Evolutionary conservation across 495 filamentous ascomycete genomes (phyloP).

Genomic region (Neurospora hispaniola): DNA sequence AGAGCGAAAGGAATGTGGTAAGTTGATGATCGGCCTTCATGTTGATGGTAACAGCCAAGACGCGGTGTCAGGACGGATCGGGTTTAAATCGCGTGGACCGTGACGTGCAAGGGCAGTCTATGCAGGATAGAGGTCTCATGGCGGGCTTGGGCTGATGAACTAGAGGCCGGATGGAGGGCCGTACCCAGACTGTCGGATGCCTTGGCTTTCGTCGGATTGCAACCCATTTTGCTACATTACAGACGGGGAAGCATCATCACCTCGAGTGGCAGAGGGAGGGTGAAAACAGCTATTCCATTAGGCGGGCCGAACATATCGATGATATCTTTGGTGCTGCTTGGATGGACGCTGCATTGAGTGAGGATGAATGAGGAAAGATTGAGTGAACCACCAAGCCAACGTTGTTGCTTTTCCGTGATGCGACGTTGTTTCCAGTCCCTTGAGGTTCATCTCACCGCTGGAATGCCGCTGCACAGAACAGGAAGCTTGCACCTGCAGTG

Average conservation of each 20-base stretch:
- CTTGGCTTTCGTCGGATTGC: neutral
- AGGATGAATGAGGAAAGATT: neutral
- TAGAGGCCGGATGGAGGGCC: neutral
- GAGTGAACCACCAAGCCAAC: neutral
- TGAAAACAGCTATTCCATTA: neutral
- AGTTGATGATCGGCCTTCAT: conserved; percentile 33
- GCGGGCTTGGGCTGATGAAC: neutral
- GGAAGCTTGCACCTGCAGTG: neutral
- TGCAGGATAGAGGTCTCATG: neutral
- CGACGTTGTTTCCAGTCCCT: neutral
- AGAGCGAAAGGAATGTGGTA: conserved; percentile 45
- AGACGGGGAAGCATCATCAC: neutral
- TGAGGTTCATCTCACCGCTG: neutral
- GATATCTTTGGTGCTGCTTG: too few relatives aligned
- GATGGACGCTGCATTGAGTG: too few relatives aligned
- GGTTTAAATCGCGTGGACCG: neutral
- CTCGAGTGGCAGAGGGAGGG: neutral
- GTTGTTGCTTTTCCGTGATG: neutral
- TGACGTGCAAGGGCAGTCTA: neutral
- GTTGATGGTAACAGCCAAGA: neutral
- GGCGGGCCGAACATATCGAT: neutral
- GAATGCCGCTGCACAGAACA: neutral
- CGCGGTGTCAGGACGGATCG: neutral
- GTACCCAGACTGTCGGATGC: neutral
- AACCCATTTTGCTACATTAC: neutral